phyloP scores from a whole-genome alignment of 768 basidiomycete genomes.

The Rhodotorula paludigena region DNA sequence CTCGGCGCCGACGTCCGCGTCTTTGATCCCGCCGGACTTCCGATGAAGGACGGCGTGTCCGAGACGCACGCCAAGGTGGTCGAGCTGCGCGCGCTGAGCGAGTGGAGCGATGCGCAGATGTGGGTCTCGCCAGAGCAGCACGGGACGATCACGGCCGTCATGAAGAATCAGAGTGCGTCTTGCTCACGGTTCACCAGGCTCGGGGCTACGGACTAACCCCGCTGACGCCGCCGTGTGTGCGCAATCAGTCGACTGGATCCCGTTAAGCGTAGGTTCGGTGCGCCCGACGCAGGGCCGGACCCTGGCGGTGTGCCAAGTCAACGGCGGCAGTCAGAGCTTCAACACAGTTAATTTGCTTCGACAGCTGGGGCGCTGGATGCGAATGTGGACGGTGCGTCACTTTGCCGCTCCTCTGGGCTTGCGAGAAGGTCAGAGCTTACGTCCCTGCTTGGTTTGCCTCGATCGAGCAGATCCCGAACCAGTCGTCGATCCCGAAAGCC shows the following conservation, averaged over 20 bases:
- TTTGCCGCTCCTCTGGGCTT: not conserved
- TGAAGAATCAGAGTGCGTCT: slow-evolving; percentile 47
- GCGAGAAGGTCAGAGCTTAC: no score
- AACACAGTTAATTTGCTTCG: slow-evolving; percentile 47
- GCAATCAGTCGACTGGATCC: slow-evolving; percentile 48
- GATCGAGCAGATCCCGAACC: slow-evolving; percentile 39
- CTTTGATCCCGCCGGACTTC: slow-evolving; percentile 44
- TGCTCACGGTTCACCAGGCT: not conserved
- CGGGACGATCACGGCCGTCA: slow-evolving; percentile 46
- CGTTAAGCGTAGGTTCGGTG: slow-evolving; percentile 45
- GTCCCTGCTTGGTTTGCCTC: no score
- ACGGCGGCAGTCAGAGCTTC: slow-evolving; percentile 44
- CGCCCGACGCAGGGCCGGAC: slow-evolving; percentile 47
- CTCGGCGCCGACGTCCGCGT: slow-evolving; percentile 46
- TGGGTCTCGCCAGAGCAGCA: slow-evolving; percentile 46
- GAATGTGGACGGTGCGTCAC: slow-evolving; percentile 42
- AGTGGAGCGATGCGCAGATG: slow-evolving; percentile 42
- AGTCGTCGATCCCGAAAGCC: slow-evolving; percentile 46
- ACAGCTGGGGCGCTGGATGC: slow-evolving; percentile 47
- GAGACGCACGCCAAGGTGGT: slow-evolving; percentile 43
- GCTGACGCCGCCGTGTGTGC: not conserved
- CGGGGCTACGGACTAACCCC: not conserved
- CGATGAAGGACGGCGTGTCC: slow-evolving; percentile 42
- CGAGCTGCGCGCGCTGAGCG: slow-evolving; percentile 42
- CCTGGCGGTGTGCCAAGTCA: slow-evolving; percentile 46